These are phyloP conservation scores for Juncus inflexus DNA, from an alignment of 176 grass and related monocot species.

Conservation along the genomic window DNA sequence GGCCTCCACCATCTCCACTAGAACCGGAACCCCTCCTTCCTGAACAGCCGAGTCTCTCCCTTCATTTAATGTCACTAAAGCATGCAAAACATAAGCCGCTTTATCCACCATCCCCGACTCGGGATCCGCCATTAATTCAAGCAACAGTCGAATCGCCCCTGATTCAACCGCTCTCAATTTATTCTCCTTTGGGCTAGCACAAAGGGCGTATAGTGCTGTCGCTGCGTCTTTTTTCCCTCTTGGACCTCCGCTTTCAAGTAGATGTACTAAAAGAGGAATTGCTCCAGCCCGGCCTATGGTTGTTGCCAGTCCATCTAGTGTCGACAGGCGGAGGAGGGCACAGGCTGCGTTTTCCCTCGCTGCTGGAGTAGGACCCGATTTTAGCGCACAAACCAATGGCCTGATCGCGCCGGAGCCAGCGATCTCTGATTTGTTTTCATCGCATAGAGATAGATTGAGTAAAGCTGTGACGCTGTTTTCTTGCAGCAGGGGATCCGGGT, in stretches of 20 bases:
- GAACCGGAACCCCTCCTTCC: constrained; percentile 65
- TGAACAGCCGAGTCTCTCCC: constrained; percentile 55
- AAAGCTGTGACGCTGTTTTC: constrained; percentile 85
- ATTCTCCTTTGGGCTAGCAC: constrained; percentile 61
- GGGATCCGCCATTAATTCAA: constrained; percentile 87
- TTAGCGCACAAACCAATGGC: constrained; percentile 61
- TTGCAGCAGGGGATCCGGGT: constrained; percentile 68
- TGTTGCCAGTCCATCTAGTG: constrained; percentile 50
- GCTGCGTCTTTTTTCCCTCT: constrained; percentile 94
- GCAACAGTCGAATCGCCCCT: constrained; percentile 47
- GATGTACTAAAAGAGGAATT: constrained; percentile 55
- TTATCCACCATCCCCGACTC: constrained; percentile 93
- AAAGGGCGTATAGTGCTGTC: constrained; percentile 68
- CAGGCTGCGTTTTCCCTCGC: constrained; percentile 82
- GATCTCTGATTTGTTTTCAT: constrained; percentile 72
- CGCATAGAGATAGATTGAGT: constrained; percentile 85
- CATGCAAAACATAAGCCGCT: constrained; percentile 74
- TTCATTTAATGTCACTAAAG: constrained; percentile 39
- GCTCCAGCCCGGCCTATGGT: constrained; percentile 66
- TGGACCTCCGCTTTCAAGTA: constrained; percentile 61
- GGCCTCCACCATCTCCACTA: constrained; percentile 92
- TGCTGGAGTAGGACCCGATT: constrained; percentile 51
- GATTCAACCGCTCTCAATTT: constrained; percentile 49
- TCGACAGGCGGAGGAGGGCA: constrained; percentile 57
- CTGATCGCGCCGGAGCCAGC: constrained; percentile 62